These are phyloP conservation scores for Paraphoma sp. DNA, from an alignment of 2,329 filamentous ascomycete species.

Conservation along the genomic window DNA sequence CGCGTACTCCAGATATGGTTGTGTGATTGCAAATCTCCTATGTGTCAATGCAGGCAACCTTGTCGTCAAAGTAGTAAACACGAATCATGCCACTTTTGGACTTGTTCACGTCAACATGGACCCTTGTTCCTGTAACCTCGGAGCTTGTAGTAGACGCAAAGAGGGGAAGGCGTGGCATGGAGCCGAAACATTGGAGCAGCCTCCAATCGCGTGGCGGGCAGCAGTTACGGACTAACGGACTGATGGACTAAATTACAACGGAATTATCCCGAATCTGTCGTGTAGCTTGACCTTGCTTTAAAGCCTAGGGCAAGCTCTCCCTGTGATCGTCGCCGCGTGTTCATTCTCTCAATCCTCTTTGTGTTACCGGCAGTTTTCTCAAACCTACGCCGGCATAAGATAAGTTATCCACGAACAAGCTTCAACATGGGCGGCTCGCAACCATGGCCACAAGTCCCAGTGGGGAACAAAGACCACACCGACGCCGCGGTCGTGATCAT, in stretches of 20 bases:
- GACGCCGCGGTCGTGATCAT: conserved; percentile 64
- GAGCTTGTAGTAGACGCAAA: neutral
- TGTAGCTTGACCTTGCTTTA: neutral
- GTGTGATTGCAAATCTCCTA: no score
- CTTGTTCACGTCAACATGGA: no score
- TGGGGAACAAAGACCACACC: conserved; percentile 59
- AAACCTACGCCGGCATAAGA: neutral
- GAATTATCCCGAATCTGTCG: neutral
- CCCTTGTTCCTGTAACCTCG: no score
- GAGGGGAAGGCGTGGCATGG: conserved; percentile 1
- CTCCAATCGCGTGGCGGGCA: no score
- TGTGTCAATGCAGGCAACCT: neutral
- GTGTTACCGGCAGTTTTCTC: neutral
- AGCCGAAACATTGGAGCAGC: neutral
- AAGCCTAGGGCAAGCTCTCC: neutral
- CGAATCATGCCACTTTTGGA: no score
- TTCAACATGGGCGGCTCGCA: conserved; percentile 47
- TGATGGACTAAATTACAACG: no score
- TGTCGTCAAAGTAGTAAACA: neutral
- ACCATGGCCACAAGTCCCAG: conserved; percentile 54
- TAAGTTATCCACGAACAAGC: no score
- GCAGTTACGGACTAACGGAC: no score
- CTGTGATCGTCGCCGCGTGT: neutral
- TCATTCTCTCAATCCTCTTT: neutral
- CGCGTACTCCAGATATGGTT: no score